Evolutionary conservation across 345 rosid genomes (phyloP), one percentile per base, ranked within the genome.

Genomic region (Alliaria petiolata): DNA sequence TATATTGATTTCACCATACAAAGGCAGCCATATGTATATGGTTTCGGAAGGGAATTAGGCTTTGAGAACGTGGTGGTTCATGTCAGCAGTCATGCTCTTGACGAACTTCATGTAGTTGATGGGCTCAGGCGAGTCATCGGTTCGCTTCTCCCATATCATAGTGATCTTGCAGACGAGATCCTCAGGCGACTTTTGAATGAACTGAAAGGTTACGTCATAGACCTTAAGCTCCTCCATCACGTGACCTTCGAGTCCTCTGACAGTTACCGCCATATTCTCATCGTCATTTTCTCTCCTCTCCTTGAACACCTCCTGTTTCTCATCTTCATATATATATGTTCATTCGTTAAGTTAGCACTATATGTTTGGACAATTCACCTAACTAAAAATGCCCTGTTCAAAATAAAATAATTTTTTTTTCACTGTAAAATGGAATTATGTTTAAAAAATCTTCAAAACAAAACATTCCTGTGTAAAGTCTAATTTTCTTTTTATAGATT

Each of bases 261-360:
- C 49, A 8, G 57, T 68, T 1, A 75, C 74, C 8, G 74, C 58
- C 57, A 51, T 53, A 3, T 61, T 67, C 64, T 53, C 79, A 45
- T 75, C 79, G 43, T 75, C 79, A 28, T 61, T 75, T 38, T 75
- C 74, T 62, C 79, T 75, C 51, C 51, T 61, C 40, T 75, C 79
- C 74, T 75, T 75, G 38, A 75, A 68, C 59, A 75, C 74, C 46
- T 75, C 79, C 11, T 17, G 4, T 28, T 75, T 75, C 63, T 74
- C 79, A 68, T 75, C 79, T 75, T 58, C 35, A 40, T 15, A 47
- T 35, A 56, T 26, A 28, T 26, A 47, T 40, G 9, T 69, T 38
- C 43, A 61, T 70, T 39, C 4, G 33, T 28, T 62, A 69, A 22
- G 38, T 54, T 39, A 56, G 64, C 16, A 66, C 34, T 13, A 54